phyloP scores from a whole-genome alignment of 2,329 filamentous ascomycete genomes.

The Cercospora canescens region DNA sequence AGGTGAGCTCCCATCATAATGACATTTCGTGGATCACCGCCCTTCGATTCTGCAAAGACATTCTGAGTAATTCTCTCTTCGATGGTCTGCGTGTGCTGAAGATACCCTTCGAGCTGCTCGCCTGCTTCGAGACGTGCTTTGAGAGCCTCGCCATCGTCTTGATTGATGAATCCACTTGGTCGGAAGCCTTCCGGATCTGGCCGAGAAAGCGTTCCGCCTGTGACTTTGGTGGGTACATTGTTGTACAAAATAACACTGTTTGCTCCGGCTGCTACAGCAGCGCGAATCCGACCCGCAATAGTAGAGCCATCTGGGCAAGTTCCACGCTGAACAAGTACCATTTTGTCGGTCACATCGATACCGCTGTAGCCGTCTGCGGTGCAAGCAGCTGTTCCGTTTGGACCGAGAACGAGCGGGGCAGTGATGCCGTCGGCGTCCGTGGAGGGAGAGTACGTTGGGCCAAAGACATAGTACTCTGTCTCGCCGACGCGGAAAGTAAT shows the following conservation, averaged over 20 bases:
- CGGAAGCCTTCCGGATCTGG: constrained; percentile 49
- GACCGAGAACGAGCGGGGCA: constrained; percentile 42
- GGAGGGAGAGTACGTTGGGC: constrained; percentile 56
- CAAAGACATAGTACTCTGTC: constrained; percentile 50
- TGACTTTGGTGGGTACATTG: constrained; percentile 56
- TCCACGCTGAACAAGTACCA: constrained; percentile 71
- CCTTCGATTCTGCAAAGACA: constrained; percentile 61
- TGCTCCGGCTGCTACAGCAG: constrained; percentile 69
- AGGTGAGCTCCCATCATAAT: constrained; percentile 38
- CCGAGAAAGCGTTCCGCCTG: constrained; percentile 60
- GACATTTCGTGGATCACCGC: constrained; percentile 2
- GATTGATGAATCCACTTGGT: constrained; percentile 67
- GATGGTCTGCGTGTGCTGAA: constrained; percentile 46
- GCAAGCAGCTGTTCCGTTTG: constrained; percentile 64
- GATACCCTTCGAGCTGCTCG: constrained; percentile 37
- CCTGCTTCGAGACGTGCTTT: constrained; percentile 54
- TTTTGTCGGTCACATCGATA: constrained; percentile 57
- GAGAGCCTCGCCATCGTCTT: constrained; percentile 59
- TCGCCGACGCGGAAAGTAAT: constrained; percentile 38
- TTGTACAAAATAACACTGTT: constrained; percentile 74
- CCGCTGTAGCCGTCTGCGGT: constrained; percentile 61
- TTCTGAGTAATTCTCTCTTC: constrained; percentile 53
- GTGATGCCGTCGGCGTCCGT: constrained; percentile 40
- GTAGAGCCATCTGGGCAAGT: constrained; percentile 50
- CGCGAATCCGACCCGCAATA: constrained; percentile 69